These are phyloP conservation scores for Orbilia quercus DNA, from an alignment of 2,329 filamentous ascomycete species.

Conservation along the genomic window DNA sequence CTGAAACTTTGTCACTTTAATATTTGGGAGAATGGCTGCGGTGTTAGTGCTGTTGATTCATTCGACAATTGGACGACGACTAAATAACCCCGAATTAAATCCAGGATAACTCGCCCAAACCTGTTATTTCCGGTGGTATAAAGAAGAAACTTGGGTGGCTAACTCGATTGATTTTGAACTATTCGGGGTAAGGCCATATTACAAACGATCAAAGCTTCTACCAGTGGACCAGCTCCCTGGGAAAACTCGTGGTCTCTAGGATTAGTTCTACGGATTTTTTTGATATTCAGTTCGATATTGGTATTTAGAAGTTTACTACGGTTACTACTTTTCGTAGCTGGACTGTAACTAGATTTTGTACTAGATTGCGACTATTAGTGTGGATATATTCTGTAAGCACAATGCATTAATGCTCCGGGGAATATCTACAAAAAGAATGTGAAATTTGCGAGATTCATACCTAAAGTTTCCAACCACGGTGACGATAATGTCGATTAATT, in stretches of 20 bases:
- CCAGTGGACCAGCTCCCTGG: slow-evolving; percentile 9
- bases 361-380: slow-evolving; percentile 11
- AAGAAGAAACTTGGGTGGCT: too few species aligned
- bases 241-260: slow-evolving; percentile 4
- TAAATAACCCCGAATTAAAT: too few species aligned
- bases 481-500: too few species aligned
- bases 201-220: neutral
- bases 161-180: neutral
- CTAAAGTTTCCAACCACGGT: slow-evolving; percentile 11
- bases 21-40: too few species aligned
- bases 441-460: neutral
- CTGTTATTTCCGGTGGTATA: too few species aligned
- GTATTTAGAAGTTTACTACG: neutral
- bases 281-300: slow-evolving; percentile 1
- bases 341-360: slow-evolving; percentile 1
- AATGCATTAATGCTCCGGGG: slow-evolving; percentile 17
- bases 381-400: slow-evolving; percentile 18
- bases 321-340: neutral
- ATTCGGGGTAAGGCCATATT: slow-evolving; percentile 4
- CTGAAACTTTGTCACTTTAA: too few species aligned
- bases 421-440: slow-evolving; percentile 20
- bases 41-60: too few species aligned
- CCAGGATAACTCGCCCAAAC: too few species aligned
- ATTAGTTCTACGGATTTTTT: too few species aligned
- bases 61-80: too few species aligned